Percentiles rank a stretch among this genome's conserved stretches.
These are phyloP conservation scores for Fusarium haematococcum DNA, from an alignment of 2,329 filamentous ascomycete genomes.

Conservation along the genomic window DNA sequence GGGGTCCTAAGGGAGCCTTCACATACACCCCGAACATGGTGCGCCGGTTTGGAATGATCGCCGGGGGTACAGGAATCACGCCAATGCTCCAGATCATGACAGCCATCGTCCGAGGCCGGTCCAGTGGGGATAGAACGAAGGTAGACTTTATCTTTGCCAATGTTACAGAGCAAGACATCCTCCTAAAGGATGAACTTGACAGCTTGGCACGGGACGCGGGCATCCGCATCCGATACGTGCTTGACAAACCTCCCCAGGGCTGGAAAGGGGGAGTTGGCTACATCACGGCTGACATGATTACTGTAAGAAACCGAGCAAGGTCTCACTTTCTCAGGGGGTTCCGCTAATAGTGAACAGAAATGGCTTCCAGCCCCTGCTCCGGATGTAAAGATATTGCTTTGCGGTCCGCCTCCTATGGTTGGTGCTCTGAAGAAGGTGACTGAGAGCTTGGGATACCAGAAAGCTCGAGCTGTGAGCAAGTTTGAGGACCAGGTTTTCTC, in stretches of 20 bases:
- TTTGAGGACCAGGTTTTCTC: background rate
- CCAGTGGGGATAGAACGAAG: background rate
- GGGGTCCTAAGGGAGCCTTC: background rate
- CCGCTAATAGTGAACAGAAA: background rate
- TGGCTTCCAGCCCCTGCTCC: background rate
- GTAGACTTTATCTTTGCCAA: background rate
- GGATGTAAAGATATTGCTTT: background rate
- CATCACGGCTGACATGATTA: background rate
- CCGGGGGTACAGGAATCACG: background rate
- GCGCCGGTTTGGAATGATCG: background rate
- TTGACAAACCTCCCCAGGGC: background rate
- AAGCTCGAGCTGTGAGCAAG: background rate
- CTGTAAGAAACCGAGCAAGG: background rate
- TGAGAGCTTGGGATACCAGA: background rate
- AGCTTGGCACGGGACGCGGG: rapidly evolving
- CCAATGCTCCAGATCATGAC: background rate
- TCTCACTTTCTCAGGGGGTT: background rate
- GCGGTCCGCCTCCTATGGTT: background rate
- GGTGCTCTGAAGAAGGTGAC: background rate
- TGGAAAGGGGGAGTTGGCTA: background rate
- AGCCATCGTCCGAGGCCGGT: background rate
- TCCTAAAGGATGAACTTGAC: background rate
- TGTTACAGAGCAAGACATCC: background rate
- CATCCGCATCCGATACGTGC: background rate
- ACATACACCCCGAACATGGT: background rate